Base-by-base conservation (phyloP, 352 stramenopile species). In the Phytophthora fragariaefolia region DNA sequence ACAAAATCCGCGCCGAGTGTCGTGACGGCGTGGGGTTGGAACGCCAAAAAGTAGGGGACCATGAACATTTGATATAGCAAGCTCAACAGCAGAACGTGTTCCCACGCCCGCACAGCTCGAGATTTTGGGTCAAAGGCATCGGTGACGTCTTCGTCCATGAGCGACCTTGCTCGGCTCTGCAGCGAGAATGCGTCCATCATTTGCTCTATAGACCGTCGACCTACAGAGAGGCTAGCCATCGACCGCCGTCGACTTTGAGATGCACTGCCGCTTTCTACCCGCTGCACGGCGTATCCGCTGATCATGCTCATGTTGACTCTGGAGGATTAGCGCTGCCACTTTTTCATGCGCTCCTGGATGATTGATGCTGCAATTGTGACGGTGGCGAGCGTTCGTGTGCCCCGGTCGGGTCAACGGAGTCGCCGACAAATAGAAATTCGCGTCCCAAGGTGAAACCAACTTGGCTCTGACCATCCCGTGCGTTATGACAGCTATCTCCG, bases 21-120 rank as follows among this genome's bases (percentile, higher is more conserved):
- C 1, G 57, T 22, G 3, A 57, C 51, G 13, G 51, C 66, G 8
- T 71, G 13, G 0, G 71, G 64, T 2, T 79, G 38, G 63, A 90
- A 91, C 0, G 68, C 65, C 12, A 91, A 27, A 23, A 92, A 71
- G 30, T 88, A 87, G 10, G 82, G 82, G 1, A 91, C 47, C 13
- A 83, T 38, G 45, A 90, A 91, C 18, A 71, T 54, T 55, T 92
- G 71, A 62, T 81, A 90, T 1, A 90, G 58, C 4, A 89, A 47
- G 2, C 71, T 76, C 4, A 74, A 36, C 18, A 94, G 65, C 45
- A 94, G 50, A 10, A 82, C 22, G 52, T 92, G 78, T 15, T 87
- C 71, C 85, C 85, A 94, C 0, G 66, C 49, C 30, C 77, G 78
- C 49, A 94, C 70, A 0, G 34, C 58, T 3, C 17, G 13, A 6